Base-by-base conservation (phyloP, 2,329 filamentous ascomycete species). In the Talaromyces rugulosus region DNA sequence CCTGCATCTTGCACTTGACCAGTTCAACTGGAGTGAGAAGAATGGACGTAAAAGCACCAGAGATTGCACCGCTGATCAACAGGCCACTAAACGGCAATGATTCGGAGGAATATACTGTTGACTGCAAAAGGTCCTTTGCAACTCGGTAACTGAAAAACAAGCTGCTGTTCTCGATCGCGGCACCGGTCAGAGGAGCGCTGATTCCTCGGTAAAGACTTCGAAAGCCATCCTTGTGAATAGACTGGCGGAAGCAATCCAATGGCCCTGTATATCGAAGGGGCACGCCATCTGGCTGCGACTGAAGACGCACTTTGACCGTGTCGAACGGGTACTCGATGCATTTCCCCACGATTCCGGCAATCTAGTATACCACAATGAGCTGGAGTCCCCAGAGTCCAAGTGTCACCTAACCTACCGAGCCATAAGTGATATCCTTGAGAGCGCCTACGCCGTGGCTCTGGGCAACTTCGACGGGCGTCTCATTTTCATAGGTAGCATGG, bases 301-400 rank as follows among this genome's bases (percentile, higher is more conserved):
- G 95, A 11, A 99, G 85, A 47, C 95, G 90, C 63, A 99, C 95
- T 79, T 99, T 99, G 75, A 99, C 89, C 0, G 95, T 99, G 78
- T 99, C 95, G 78, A 99, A 99, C 28, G 95, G 95, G 75, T 97
- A 99, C 76, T 99, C 95, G 72, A 99, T 94, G 75, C 94, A 91
- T 81, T 98, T 99, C 65, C 94, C 94, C 40, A 91, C 88, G 63
- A 96, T 86, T 64, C 95, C 95, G 60, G 94, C 93, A 63, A 85
- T 76, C 90, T 92, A 59, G 11, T 57, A 18, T 28, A 52, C 65
- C 36, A 63, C 54, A 27, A 58, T 40, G n/a, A 31, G 6, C 30
- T 28, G 52, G 42, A 59, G 36, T 40, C 5, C 23, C n/a, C 8
- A 14, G 16, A 16, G 14, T 6, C 6, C 6, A 3, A 40, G 36